These are phyloP conservation scores for Aspergillus amoenus DNA, from an alignment of 2,329 filamentous ascomycete species.

Conservation along the genomic window DNA sequence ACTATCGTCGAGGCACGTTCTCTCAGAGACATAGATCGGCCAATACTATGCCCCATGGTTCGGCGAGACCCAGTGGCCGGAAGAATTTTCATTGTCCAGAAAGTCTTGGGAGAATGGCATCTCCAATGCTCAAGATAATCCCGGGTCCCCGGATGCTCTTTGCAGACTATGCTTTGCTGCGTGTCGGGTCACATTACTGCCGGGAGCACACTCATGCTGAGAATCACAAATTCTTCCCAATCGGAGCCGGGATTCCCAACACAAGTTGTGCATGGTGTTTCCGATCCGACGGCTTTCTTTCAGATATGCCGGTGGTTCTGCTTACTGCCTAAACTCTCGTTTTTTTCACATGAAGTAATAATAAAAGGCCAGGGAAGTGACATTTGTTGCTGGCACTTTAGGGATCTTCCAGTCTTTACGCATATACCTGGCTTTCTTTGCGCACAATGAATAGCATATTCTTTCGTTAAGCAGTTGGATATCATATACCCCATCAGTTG, in stretches of 20 bases:
- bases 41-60: background rate
- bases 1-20: background rate
- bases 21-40: background rate
- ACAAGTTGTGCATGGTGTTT: background rate
- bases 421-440: background rate
- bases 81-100: background rate
- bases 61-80: background rate
- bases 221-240: background rate
- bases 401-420: background rate
- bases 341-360: background rate
- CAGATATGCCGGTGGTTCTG: background rate
- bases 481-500: background rate
- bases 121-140: background rate
- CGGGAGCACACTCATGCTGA: background rate
- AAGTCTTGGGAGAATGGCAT: too few species aligned
- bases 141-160: conserved; percentile 6
- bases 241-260: background rate
- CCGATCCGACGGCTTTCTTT: background rate
- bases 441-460: background rate
- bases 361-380: background rate
- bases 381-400: background rate
- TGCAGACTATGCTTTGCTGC: background rate
- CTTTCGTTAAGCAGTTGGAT: background rate
- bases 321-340: background rate
- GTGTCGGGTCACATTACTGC: background rate